These are phyloP conservation scores for Cladophialophora yegresii DNA, from an alignment of 2,329 filamentous ascomycete genomes.

Conservation along the genomic window DNA sequence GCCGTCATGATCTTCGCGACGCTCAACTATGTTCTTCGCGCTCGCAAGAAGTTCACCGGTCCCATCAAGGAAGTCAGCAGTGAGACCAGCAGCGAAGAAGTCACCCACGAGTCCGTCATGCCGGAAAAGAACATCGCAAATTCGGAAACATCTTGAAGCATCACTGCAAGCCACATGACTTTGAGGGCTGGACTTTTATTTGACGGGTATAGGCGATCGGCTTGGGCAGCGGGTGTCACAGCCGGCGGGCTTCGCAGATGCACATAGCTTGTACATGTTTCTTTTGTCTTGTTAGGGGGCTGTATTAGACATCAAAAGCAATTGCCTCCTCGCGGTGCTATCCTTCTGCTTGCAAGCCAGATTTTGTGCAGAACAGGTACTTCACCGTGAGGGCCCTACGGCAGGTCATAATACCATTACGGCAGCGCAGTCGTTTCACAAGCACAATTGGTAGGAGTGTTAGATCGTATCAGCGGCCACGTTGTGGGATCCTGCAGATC, in stretches of 20 bases:
- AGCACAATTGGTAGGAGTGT: background rate
- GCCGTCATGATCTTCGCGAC: slow-evolving; percentile 28
- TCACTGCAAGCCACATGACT: background rate
- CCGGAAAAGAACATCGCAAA: slow-evolving; percentile 16
- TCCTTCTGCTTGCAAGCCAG: background rate
- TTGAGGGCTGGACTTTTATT: background rate
- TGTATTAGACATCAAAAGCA: background rate
- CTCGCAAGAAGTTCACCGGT: slow-evolving; percentile 26
- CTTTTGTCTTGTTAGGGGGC: background rate
- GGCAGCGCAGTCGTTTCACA: no score
- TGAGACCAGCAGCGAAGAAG: slow-evolving; percentile 27
- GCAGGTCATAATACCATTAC: no score
- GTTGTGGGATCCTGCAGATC: background rate
- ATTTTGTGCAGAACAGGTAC: background rate
- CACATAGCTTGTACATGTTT: background rate
- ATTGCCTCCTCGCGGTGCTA: background rate
- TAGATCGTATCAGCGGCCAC: slow-evolving; percentile 1
- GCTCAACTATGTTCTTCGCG: slow-evolving; percentile 25
- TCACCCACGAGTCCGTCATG: slow-evolving; percentile 20
- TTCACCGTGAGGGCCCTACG: no score
- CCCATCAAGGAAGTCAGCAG: slow-evolving; percentile 31
- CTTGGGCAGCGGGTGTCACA: background rate
- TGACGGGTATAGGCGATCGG: background rate
- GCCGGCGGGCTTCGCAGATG: background rate
- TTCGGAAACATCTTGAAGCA: slow-evolving; percentile 13